Evolutionary conservation across 2,329 filamentous ascomycete genomes (phyloP).

Genomic region (Metarhizium humberi): DNA sequence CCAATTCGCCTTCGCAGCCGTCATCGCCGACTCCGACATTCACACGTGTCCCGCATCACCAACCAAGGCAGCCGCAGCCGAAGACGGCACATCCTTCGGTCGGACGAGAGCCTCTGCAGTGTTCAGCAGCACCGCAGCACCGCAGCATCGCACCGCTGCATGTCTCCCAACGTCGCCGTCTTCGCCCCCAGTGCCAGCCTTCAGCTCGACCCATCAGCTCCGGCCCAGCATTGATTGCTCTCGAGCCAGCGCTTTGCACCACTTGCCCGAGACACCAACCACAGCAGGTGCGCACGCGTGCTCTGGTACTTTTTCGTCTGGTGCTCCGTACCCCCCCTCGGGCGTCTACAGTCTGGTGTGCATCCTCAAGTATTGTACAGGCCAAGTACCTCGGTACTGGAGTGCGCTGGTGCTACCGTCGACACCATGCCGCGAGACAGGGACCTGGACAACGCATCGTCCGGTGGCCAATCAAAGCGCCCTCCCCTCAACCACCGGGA

Average conservation of each 20-base stretch:
- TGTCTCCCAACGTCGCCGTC: background rate
- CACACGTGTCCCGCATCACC: constrained; percentile 9
- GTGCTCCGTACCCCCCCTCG: background rate
- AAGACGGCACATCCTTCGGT: background rate
- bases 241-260: constrained; percentile 5
- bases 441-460: constrained; percentile 37
- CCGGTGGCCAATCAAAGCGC: constrained; percentile 47
- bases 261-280: background rate
- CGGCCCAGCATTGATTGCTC: background rate
- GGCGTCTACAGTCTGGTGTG: background rate
- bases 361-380: background rate
- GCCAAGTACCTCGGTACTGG: background rate
- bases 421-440: constrained; percentile 32
- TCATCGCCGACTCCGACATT: constrained; percentile 6
- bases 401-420: background rate
- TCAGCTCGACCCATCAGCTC: background rate
- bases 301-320: background rate
- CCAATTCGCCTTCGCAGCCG: background rate
- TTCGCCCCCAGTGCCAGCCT: background rate
- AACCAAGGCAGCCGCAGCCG: background rate
- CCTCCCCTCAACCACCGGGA: constrained; percentile 28
- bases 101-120: background rate
- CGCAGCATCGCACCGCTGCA: background rate
- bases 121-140: background rate
- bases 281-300: background rate